Base-by-base conservation (phyloP, 2,329 filamentous ascomycete species). In the Fusarium newnesense region DNA sequence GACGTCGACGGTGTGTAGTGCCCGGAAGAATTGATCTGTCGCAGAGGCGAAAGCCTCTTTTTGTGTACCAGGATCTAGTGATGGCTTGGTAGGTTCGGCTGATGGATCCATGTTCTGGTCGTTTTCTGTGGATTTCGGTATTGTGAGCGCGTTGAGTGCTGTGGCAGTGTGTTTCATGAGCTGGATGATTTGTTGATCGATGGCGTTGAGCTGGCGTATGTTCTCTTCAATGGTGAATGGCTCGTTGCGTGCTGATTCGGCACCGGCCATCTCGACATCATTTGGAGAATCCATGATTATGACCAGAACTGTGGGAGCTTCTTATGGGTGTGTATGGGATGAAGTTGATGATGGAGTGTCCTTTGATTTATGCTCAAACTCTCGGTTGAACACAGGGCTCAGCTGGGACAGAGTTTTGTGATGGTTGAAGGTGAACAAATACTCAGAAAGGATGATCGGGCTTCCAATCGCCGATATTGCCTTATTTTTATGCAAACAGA, bases 181-280 rank as follows among this genome's bases (percentile, higher is more conserved):
- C 66, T 82, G 77, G 40, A 84, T 82, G 42, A 82, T 81, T 47
- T 81, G 90, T 78, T 89, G 89, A 83, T 97, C 94, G 76, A 97
- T 93, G 46, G 92, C 90, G 75, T 91, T 92, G 63, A 97, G 89
- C 78, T 97, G 94, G 64, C 91, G 87, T 73, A 97, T 94, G 73
- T 93, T 93, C 80, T 97, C 93, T 44, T 92, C 88, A 39, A 92
- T 88, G 15, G 90, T 93, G 74, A 95, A 93, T n/a, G 87, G 86
- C 39, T 86, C 79, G 47, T 86, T 62, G 46, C 79, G 73, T 34
- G 79, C 37, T 7, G 73, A 47, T 10, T 71, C 77, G 26, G 68
- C 74, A 19, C 80, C 76, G 8, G 46, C 72, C 81, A 83, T 83
- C 36, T 69, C 64, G 19, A 80, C 62, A 34, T 83, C 81, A 18